Evolutionary conservation across 1,284 basidiomycete species (phyloP).

Genomic region (Taiwanofungus camphoratus): DNA sequence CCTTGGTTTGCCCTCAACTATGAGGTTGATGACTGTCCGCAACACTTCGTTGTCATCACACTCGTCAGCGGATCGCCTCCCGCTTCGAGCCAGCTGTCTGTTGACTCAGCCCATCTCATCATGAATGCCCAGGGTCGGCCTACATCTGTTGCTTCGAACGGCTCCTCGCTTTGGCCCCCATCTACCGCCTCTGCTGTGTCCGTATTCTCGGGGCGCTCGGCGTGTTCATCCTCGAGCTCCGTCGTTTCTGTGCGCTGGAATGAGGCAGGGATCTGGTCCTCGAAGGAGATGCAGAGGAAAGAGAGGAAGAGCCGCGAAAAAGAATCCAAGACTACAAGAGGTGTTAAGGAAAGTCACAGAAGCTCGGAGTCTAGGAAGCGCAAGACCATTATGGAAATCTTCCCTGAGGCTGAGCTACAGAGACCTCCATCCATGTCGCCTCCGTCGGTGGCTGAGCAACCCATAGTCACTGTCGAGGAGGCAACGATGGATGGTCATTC

Average conservation of each 20-base stretch:
- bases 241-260: slow-evolving; percentile 55
- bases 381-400: slow-evolving; percentile 27
- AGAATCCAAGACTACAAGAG: slow-evolving; percentile 15
- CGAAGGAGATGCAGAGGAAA: slow-evolving; percentile 42
- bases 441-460: slow-evolving; percentile 17
- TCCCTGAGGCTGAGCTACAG: slow-evolving; percentile 23
- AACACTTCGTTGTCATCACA: slow-evolving; percentile 33
- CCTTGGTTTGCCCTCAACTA: slow-evolving; percentile 37
- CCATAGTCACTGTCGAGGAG: slow-evolving; percentile 44
- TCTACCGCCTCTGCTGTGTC: slow-evolving; percentile 50
- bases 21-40: slow-evolving; percentile 40
- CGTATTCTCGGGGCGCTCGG: slow-evolving; percentile 20
- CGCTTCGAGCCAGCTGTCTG: slow-evolving; percentile 41
- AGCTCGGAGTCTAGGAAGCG: slow-evolving; percentile 24
- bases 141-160: slow-evolving; percentile 42
- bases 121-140: slow-evolving; percentile 27
- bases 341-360: slow-evolving; percentile 22
- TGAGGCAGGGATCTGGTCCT: slow-evolving; percentile 51
- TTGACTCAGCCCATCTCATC: slow-evolving; percentile 35
- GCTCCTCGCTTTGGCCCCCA: slow-evolving; percentile 51
- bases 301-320: slow-evolving; percentile 31
- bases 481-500: slow-evolving; percentile 47
- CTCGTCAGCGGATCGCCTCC: slow-evolving; percentile 14
- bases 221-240: slow-evolving; percentile 41
- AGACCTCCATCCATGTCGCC: slow-evolving; percentile 10